Conservation (phyloP, 441 rosid species). For the Pelargonium fulgidum region DNA sequence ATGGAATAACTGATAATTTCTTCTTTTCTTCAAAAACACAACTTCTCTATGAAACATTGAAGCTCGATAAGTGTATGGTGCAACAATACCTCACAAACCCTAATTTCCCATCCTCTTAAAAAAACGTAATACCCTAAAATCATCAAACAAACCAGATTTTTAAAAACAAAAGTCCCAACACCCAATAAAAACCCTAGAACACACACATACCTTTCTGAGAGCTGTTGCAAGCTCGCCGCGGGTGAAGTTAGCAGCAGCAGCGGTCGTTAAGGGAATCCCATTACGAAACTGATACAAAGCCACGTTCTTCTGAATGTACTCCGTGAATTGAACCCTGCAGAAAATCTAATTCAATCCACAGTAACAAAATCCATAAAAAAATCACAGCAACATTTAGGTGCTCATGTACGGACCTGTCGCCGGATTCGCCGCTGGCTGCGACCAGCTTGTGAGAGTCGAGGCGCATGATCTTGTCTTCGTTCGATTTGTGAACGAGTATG, state of each 20-base stretch:
- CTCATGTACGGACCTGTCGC: slow-evolving; percentile 55
- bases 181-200: slow-evolving; percentile 12
- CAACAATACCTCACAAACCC: not conserved
- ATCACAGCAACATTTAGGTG: not conserved
- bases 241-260: slow-evolving; percentile 82
- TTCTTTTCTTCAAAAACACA: no score
- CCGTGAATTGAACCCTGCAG: slow-evolving; percentile 71
- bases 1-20: no score
- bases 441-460: slow-evolving; percentile 94
- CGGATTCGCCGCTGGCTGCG: slow-evolving; percentile 97
- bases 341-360: slow-evolving; percentile 4
- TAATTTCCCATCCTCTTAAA: not conserved
- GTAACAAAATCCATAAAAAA: not conserved
- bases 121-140: not conserved
- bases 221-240: slow-evolving; percentile 96
- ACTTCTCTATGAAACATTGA: no score
- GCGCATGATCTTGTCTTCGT: slow-evolving; percentile 93
- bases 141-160: not conserved
- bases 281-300: slow-evolving; percentile 79
- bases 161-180: not conserved
- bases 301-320: slow-evolving; percentile 91
- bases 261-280: slow-evolving; percentile 82
- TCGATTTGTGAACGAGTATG: slow-evolving; percentile 81
- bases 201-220: slow-evolving; percentile 58
- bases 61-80: no score